Base-by-base conservation (phyloP, 2,329 filamentous ascomycete species). In the Mariannaea elegans region DNA sequence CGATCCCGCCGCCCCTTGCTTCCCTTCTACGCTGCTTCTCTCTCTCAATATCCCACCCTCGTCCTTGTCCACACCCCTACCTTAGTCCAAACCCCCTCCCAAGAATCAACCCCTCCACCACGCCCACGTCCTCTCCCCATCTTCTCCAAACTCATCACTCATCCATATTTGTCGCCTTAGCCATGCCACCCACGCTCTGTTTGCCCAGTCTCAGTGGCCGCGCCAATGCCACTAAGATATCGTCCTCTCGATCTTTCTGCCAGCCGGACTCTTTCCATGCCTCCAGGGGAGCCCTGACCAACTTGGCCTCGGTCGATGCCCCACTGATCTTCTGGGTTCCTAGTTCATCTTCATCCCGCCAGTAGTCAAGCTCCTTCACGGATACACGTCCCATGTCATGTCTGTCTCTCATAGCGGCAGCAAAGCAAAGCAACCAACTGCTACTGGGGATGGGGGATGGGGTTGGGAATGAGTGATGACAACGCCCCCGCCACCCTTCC, bases 231-330 rank as follows among this genome's bases (percentile, higher is more conserved):
- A 31, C 31, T 54, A 45, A 54, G 32, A 54, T 54, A 46, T 45
- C 51, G 34, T 38, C 44, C 19, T 39, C 42, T 29, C 45, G 46
- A 54, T 54, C 51, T 54, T 39, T 44, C 42, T 54, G 42, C 51
- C 51, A 54, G 51, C 51, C 51, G 42, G 51, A 47, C 51, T 46
- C 51, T 54, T 48, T 55, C 60, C 56, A 46, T 48, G 31, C 16
- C 48, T 48, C 24, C 63, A 69, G 54, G 65, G 63, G 54, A 58
- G 50, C 58, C 56, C 41, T 42, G 50, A 16, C 50, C 49, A 50
- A 21, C 27, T 58, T 61, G 59, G 59, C 67, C 67, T 69, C 67
- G 66, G 65, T 65, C 67, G 67, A 69, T 66, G 59, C 66, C 65
- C 66, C 67, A 65, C 65, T 65, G 67, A 69, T 69, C 67, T 63